phyloP scores from a whole-genome alignment of 768 basidiomycete genomes.

The Ramaria sp. region DNA sequence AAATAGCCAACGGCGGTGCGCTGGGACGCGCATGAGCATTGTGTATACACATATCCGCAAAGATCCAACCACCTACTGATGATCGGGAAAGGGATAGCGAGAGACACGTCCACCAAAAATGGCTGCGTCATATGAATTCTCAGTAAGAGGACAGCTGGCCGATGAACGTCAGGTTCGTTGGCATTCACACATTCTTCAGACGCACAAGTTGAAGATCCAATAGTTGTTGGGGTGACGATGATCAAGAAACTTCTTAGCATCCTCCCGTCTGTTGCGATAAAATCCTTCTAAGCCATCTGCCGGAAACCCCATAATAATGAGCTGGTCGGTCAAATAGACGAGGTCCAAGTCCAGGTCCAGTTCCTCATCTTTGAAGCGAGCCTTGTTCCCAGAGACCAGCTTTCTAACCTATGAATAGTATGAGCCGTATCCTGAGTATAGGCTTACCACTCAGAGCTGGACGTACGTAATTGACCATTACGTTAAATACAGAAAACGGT shows the following conservation, averaged over 20 bases:
- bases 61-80: slow-evolving; percentile 47
- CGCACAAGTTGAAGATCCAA: slow-evolving; percentile 76
- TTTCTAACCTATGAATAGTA: slow-evolving; percentile 4
- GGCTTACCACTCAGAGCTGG: not conserved
- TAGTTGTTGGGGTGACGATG: slow-evolving; percentile 64
- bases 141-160: slow-evolving; percentile 52
- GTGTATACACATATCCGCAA: not conserved
- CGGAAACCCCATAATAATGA: slow-evolving; percentile 81
- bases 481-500: no score
- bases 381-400: slow-evolving; percentile 76
- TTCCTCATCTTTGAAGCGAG: slow-evolving; percentile 58
- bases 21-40: slow-evolving; percentile 22
- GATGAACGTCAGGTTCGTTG: not conserved
- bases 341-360: slow-evolving; percentile 64
- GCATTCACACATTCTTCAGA: not conserved
- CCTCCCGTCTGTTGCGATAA: slow-evolving; percentile 70
- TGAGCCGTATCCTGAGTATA: not conserved
- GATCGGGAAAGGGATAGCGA: slow-evolving; percentile 84
- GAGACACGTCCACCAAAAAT: slow-evolving; percentile 68
- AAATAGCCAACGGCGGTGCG: slow-evolving; percentile 65
- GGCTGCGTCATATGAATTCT: slow-evolving; percentile 66
- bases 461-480: slow-evolving; percentile 5
- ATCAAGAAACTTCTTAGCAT: slow-evolving; percentile 67
- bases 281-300: slow-evolving; percentile 66
- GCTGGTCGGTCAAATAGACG: slow-evolving; percentile 59